These are phyloP conservation scores for Termitomyces sp. DNA, from an alignment of 768 basidiomycete species.

Conservation along the genomic window DNA sequence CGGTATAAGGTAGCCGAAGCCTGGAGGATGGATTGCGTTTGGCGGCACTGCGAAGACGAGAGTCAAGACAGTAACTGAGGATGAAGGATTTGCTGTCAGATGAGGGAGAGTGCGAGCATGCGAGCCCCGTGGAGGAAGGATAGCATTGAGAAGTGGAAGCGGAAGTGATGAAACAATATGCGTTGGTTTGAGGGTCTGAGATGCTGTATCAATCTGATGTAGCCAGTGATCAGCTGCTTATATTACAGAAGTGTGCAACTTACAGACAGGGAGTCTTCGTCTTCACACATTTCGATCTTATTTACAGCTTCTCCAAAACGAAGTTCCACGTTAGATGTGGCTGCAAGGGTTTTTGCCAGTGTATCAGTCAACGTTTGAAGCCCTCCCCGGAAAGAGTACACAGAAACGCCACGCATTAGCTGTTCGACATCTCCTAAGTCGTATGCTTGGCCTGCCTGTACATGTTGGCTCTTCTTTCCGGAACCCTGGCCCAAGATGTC, in stretches of 20 bases:
- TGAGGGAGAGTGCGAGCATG: constrained; percentile 43
- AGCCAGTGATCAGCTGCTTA: not conserved
- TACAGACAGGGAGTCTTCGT: constrained; percentile 41
- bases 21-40: constrained; percentile 63
- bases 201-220: constrained; percentile 4
- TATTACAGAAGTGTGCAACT: constrained; percentile 6
- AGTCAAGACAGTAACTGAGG: constrained; percentile 86
- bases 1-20: constrained; percentile 94
- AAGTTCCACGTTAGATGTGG: constrained; percentile 55
- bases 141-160: constrained; percentile 42
- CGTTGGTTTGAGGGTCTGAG: constrained; percentile 33
- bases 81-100: constrained; percentile 61
- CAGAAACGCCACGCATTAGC: constrained; percentile 55
- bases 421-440: constrained; percentile 43
- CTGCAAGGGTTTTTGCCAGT: constrained; percentile 42
- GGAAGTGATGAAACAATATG: constrained; percentile 79
- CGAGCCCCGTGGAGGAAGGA: constrained; percentile 30
- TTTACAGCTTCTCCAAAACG: constrained; percentile 35
- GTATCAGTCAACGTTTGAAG: constrained; percentile 60
- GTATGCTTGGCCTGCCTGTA: constrained; percentile 25
- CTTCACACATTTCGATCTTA: constrained; percentile 27
- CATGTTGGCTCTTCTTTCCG: constrained; percentile 6
- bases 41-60: constrained; percentile 65
- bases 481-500: constrained; percentile 13
- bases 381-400: constrained; percentile 81